Evolutionary conservation across 2,329 filamentous ascomycete species (phyloP).

Genomic region (Xylariaceae sp.): DNA sequence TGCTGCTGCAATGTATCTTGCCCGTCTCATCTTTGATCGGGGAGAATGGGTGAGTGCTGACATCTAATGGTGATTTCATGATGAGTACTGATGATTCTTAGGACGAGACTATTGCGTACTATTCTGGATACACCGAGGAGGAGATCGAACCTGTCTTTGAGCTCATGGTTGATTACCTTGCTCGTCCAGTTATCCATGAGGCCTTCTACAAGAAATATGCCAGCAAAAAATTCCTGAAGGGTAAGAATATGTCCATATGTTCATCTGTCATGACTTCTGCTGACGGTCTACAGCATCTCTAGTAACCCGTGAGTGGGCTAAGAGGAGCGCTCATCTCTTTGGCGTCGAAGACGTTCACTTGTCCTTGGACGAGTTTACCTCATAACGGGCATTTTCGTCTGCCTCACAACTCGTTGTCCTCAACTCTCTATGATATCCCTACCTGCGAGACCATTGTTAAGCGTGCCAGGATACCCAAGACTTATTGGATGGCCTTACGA

Average conservation of each 20-base stretch:
- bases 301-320: neutral
- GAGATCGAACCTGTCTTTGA: conserved; percentile 92
- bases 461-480: conserved; percentile 39
- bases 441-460: conserved; percentile 33
- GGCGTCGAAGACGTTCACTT: neutral
- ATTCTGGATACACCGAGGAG: conserved; percentile 90
- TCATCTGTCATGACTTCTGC: neutral
- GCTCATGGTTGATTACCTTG: conserved; percentile 96
- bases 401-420: conserved; percentile 16
- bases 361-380: neutral
- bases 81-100: conserved; percentile 48
- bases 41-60: conserved; percentile 80
- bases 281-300: conserved; percentile 74
- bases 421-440: conserved; percentile 34
- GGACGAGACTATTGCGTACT: conserved; percentile 87
- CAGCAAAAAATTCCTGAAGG: conserved; percentile 98
- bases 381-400: conserved; percentile 36
- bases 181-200: conserved; percentile 87
- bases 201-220: conserved; percentile 99
- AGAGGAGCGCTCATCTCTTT: neutral
- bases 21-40: conserved; percentile 87
- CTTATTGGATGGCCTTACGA: conserved; percentile 41
- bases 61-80: neutral
- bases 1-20: conserved; percentile 92
- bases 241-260: conserved; percentile 59